Base-by-base conservation (phyloP, 2,329 filamentous ascomycete species). In the Coniochaeta ligniaria region DNA sequence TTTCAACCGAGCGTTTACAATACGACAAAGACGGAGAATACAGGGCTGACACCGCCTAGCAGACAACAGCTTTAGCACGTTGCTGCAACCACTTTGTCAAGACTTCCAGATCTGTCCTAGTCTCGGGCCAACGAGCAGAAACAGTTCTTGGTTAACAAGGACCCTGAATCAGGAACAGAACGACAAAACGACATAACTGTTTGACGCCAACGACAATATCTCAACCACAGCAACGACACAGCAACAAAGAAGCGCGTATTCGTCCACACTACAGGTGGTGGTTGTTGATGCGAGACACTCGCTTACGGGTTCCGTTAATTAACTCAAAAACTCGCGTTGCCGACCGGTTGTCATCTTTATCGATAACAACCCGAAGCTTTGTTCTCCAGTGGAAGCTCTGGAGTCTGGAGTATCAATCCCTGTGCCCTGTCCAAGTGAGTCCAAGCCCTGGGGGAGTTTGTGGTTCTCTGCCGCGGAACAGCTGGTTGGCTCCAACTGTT, bases 401-500 rank as follows among this genome's bases (percentile, higher is more conserved):
- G 24, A 12, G 47, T 28, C 24, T 31, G 9, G 47, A 28, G 47
- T 28, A 52, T 17, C 26, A 52, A 28, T 31, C 47, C 47, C 26
- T 28, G 47, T 52, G 47, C 38, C 43, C 43, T 47, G 43, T 47
- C 43, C 26, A 26, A 14, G 2, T 47, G 24, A 16, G 26, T 20
- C 22, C 17, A 28, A 31, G 47, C 26, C 47, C 47, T 28, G 47
- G 47, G 47, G 24, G 47, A 17, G 47, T 26, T 24, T 52, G 47
- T 52, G 47, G 7, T 8, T 31, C 24, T 52, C 11, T 52, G 47
- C 24, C 47, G 47, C 45, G 26, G 45, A 14, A 28, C 45, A 50
- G 45, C 47, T 52, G 47, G 47, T 52, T 52, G 47, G 47, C 47
- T 52, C 24, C 47, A 52, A 52, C 47, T 24, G 47, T 52, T 52